Evolutionary conservation across 2,329 filamentous ascomycete genomes (phyloP), one percentile per base, ranked within the genome.

Genomic region (Colletotrichum echinochloae): DNA sequence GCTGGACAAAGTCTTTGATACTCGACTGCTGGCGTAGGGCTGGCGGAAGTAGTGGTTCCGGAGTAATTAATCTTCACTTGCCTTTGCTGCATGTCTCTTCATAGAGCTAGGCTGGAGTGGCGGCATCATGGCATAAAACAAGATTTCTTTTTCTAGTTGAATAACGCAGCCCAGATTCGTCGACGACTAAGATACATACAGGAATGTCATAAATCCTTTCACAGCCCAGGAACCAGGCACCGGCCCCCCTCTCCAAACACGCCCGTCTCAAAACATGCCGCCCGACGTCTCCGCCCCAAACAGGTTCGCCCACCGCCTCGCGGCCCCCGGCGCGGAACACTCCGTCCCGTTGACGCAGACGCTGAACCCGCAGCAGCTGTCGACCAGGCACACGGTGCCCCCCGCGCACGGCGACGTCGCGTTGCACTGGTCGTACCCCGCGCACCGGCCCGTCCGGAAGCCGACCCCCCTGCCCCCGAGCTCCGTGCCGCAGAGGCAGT

Each of bases 401-500:
- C 33, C 59, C 1, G 30, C 20, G 26, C 72, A 73, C 11, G 57
- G 60, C 14, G 33, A 48, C 3, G 51, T 56, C 1, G 44, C 26
- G 20, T 55, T 64, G 37, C 72, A 73, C 30, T 62, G 61, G 8
- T 52, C 20, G n/a, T 65, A 59, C 30, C 41, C 54, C 1, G 28
- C 12, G 28, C 72, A 73, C 16, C 44, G 51, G 0, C 57, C 66
- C 7, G 48, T 71, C n/a, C 66, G 46, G 61, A 73, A 73, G 0
- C 55, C 71, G 7, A 73, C 56, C 3, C 71, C 72, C 0, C 28
- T 14, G 1, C 67, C 67, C 20, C 41, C 71, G 2, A 48, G n/a
- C 11, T 75, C 80, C 37, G 63, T 76, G 0, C 81, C 81, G 44
- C 81, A 82, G 23, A 82, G 73, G 49, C 81, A 82, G 9, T 75